These are phyloP conservation scores for Pterocarpus macrocarpus DNA, from an alignment of 306 rosid species.

Conservation along the genomic window DNA sequence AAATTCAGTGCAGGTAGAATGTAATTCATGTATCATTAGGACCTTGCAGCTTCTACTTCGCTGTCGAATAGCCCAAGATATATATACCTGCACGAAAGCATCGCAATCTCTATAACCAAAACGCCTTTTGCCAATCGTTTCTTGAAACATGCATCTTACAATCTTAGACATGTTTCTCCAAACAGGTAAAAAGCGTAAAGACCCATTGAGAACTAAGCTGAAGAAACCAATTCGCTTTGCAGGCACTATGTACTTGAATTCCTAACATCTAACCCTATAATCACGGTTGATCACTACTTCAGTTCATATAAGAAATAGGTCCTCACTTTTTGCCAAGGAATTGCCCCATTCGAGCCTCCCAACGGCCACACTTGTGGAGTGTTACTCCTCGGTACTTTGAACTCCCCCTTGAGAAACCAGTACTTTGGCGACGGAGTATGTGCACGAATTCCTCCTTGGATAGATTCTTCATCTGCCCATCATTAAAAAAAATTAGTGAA, in stretches of 20 bases:
- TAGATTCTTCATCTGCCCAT: constrained; percentile 76
- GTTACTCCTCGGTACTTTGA: constrained; percentile 95
- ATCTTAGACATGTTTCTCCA: constrained; percentile 52
- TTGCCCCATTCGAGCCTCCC: constrained; percentile 99
- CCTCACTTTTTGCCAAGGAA: constrained; percentile 99
- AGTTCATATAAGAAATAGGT: constrained; percentile 47
- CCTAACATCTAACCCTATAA: constrained; percentile 35
- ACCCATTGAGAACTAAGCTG: constrained; percentile 51
- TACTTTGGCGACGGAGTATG: constrained; percentile 96
- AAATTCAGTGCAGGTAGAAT: constrained; percentile 79
- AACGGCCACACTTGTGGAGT: constrained; percentile 96
- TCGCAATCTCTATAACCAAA: constrained; percentile 81
- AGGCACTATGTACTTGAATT: constrained; percentile 39
- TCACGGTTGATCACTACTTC: constrained; percentile 9
- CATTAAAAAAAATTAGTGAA: constrained; percentile 28
- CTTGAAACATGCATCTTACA: constrained; percentile 70
- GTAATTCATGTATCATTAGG: constrained; percentile 83
- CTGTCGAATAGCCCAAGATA: constrained; percentile 99
- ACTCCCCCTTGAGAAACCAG: constrained; percentile 96
- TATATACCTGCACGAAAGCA: constrained; percentile 99
- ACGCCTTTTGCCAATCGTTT: constrained; percentile 74
- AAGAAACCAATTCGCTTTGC: constrained; percentile 54
- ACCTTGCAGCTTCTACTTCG: constrained; percentile 99
- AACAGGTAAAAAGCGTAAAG: constrained; percentile 50
- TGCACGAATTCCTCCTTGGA: constrained; percentile 94